Base-by-base conservation (phyloP, 257 asterid genomes). In the Penstemon eatonii region DNA sequence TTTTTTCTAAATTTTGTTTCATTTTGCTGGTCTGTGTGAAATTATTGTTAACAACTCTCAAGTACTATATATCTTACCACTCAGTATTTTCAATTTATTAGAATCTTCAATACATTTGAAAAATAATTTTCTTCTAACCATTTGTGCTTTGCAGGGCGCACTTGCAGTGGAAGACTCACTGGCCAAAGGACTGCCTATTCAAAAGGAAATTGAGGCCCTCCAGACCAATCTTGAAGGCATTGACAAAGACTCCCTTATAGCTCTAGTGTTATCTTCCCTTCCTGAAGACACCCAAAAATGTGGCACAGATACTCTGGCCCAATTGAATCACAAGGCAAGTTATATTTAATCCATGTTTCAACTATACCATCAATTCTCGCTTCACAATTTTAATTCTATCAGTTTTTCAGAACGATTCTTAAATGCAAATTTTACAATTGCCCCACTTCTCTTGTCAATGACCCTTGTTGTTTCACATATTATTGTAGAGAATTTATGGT, bases 111-210 rank as follows among this genome's bases (percentile, higher is more conserved):
- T 25, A 25, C 33, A 25, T 40, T 65, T 59, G 70, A 39, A 33
- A 18, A 15, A 15, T 15, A 15, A 55, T 46, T 41, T 56, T 64
- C 70, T 55, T 71, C 18, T 63, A 50, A 60, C 56, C 8, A 6
- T 13, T 65, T 36, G 19, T 70, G 12, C 33, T 53, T 79, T 75
- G 78, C 85, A 92, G 98, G 90, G 96, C 58, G 91, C 93, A 55
- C 88, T 92, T 50, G 91, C 95, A 70, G 69, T 92, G 71, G 98
- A 92, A 79, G 97, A 92, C 76, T 87, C 97, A 68, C 77, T 92
- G 69, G 84, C 94, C 68, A 90, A 84, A 69, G 98, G 98, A 67
- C 79, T 83, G 70, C 96, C 98, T 63, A 82, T 92, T 66, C 87
- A 86, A 75, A 86, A 90, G 72, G 98, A 92, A 77, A 81, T 90